Conservation (phyloP, 148 eudicot genomes). For the Suaeda aralocaspica region DNA sequence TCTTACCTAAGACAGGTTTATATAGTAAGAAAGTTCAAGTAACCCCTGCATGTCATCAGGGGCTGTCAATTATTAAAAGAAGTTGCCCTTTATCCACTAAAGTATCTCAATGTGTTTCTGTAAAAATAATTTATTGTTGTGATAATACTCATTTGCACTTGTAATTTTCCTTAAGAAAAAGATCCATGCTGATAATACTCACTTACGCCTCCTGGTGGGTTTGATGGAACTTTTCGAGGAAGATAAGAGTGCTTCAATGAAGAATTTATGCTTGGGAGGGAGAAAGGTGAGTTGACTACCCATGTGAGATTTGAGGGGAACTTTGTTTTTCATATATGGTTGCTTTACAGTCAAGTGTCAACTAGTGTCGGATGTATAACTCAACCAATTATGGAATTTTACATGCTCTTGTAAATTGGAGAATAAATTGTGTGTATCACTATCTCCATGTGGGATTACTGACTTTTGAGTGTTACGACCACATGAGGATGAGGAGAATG, state of each 20-base stretch:
- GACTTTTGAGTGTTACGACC: not conserved
- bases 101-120: not conserved
- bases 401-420: not conserved
- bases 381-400: not conserved
- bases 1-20: not conserved
- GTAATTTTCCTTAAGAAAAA: not conserved
- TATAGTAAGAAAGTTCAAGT: not conserved
- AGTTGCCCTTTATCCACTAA: not conserved
- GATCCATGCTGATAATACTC: too few species aligned
- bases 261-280: not conserved
- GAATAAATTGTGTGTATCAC: not conserved
- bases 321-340: not conserved
- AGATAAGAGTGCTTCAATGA: not conserved
- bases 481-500: not conserved
- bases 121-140: not conserved
- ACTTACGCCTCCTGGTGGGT: not conserved
- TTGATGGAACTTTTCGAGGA: not conserved
- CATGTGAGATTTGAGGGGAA: not conserved
- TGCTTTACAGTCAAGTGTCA: not conserved
- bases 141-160: not conserved
- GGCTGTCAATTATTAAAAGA: too few species aligned
- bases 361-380: not conserved
- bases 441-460: not conserved
- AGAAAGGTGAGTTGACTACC: not conserved
- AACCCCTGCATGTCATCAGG: not conserved